A percentile compares a stretch with the other conserved stretches of the same genome.
These are phyloP conservation scores for Ajuga chamaepitys DNA, from an alignment of 257 asterid species.

Conservation along the genomic window DNA sequence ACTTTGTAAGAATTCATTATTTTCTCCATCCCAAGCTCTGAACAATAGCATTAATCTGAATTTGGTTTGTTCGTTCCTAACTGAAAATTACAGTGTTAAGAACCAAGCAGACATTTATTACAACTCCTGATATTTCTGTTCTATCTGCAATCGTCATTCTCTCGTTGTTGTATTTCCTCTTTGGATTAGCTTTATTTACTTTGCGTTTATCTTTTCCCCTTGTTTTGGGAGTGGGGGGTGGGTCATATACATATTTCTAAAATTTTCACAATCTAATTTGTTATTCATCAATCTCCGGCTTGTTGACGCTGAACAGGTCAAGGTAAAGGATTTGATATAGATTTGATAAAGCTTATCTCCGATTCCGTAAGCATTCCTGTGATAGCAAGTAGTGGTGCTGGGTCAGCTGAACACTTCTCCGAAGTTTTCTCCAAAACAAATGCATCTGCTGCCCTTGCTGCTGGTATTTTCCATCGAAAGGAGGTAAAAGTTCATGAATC, in stretches of 20 bases:
- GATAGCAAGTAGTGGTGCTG: slow-evolving; percentile 98
- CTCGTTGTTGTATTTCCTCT: too few species aligned
- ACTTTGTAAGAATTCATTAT: too few species aligned
- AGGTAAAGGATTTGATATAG: slow-evolving; percentile 87
- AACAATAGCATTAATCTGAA: not conserved
- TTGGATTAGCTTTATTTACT: too few species aligned
- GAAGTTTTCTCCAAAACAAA: slow-evolving; percentile 80
- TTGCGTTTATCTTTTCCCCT: too few species aligned
- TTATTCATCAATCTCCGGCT: too few species aligned
- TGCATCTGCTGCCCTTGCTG: slow-evolving; percentile 99
- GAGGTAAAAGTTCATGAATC: slow-evolving; percentile 43
- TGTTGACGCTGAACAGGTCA: too few species aligned
- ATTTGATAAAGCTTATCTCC: slow-evolving; percentile 73
- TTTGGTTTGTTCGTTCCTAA: too few species aligned
- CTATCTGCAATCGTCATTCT: too few species aligned
- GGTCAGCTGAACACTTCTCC: slow-evolving; percentile 72
- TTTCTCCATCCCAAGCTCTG: not conserved
- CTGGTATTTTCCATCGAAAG: slow-evolving; percentile 92
- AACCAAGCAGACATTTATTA: not conserved
- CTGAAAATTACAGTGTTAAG: not conserved
- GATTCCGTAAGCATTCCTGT: slow-evolving; percentile 91
- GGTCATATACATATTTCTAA: too few species aligned
- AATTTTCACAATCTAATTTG: too few species aligned
- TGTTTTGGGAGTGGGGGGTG: too few species aligned
- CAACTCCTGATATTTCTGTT: not conserved